Conservation (phyloP, 2,329 filamentous ascomycete species). For the Hypoxylon sp. region DNA sequence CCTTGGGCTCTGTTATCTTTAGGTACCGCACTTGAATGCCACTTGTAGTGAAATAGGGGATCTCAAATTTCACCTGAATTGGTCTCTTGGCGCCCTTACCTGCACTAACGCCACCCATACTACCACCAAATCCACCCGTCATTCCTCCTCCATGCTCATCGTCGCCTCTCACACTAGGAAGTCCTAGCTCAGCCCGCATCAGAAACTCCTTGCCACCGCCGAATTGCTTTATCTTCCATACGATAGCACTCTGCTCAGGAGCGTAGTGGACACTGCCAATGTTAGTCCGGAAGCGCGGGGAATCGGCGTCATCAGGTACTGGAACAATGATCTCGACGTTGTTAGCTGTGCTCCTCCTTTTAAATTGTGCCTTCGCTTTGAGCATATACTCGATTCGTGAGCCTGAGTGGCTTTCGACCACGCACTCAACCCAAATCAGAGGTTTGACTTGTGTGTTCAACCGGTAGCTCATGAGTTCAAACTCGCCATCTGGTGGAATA, state of each 20-base stretch:
- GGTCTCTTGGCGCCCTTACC: constrained; percentile 92
- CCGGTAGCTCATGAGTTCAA: constrained; percentile 99
- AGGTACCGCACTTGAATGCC: constrained; percentile 98
- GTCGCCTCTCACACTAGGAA: constrained; percentile 94
- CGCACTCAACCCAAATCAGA: constrained; percentile 98
- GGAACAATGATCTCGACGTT: constrained; percentile 99
- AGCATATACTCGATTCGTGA: constrained; percentile 99
- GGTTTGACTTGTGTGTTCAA: constrained; percentile 99
- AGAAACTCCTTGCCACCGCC: constrained; percentile 98
- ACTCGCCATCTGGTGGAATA: constrained; percentile 97
- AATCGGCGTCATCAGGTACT: constrained; percentile 96
- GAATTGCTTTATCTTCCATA: constrained; percentile 99
- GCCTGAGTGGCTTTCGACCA: constrained; percentile 95
- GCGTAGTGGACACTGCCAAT: constrained; percentile 98
- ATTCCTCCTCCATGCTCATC: constrained; percentile 97
- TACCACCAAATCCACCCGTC: constrained; percentile 97
- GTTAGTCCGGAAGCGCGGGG: constrained; percentile 95
- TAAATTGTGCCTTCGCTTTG: constrained; percentile 98
- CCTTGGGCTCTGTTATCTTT: constrained; percentile 99
- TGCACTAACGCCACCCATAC: constrained; percentile 90
- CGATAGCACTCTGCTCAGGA: constrained; percentile 95
- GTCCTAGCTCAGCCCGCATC: constrained; percentile 95
- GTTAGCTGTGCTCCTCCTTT: constrained; percentile 96
- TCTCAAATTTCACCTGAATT: constrained; percentile 99
- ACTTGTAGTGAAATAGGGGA: constrained; percentile 99